Evolutionary conservation across 257 asterid genomes (phyloP).

Genomic region (Haberlea rhodopensis): DNA sequence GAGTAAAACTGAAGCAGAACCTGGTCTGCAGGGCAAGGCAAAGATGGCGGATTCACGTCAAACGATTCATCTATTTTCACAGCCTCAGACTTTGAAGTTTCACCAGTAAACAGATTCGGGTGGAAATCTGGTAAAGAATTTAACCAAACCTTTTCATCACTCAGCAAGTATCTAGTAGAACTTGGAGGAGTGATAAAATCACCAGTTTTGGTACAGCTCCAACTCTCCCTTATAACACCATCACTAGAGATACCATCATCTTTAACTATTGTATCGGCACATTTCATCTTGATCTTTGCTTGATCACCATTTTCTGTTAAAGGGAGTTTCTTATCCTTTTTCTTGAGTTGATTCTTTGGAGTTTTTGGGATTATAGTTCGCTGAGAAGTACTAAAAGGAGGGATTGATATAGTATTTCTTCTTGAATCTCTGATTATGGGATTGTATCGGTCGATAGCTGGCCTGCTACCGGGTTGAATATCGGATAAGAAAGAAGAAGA

Average conservation of each 20-base stretch:
- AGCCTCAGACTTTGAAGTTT: constrained; percentile 12
- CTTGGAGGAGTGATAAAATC: constrained; percentile 72
- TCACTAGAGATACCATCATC: not conserved
- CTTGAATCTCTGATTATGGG: constrained; percentile 52
- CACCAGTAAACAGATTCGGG: constrained; percentile 27
- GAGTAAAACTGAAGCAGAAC: constrained; percentile 25
- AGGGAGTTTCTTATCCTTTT: constrained; percentile 18
- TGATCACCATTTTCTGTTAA: constrained; percentile 22
- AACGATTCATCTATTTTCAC: constrained; percentile 27
- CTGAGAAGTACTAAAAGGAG: constrained; percentile 31
- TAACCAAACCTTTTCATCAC: constrained; percentile 41
- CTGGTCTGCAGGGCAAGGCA: constrained; percentile 39
- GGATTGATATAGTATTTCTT: constrained; percentile 27
- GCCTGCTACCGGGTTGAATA: constrained; percentile 29
- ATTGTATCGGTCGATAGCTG: constrained; percentile 58
- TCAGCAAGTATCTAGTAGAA: constrained; percentile 62
- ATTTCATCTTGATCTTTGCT: constrained; percentile 12
- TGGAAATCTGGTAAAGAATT: constrained; percentile 32
- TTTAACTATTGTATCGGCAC: not conserved
- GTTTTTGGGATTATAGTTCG: constrained; percentile 31
- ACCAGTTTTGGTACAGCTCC: constrained; percentile 55
- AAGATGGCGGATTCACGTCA: not conserved
- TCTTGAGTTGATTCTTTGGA: constrained; percentile 26
- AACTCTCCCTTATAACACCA: constrained; percentile 30
- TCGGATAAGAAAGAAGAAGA: constrained; percentile 40